These are phyloP conservation scores for Nigrograna mackinnonii DNA, from an alignment of 2,329 filamentous ascomycete genomes.

Conservation along the genomic window DNA sequence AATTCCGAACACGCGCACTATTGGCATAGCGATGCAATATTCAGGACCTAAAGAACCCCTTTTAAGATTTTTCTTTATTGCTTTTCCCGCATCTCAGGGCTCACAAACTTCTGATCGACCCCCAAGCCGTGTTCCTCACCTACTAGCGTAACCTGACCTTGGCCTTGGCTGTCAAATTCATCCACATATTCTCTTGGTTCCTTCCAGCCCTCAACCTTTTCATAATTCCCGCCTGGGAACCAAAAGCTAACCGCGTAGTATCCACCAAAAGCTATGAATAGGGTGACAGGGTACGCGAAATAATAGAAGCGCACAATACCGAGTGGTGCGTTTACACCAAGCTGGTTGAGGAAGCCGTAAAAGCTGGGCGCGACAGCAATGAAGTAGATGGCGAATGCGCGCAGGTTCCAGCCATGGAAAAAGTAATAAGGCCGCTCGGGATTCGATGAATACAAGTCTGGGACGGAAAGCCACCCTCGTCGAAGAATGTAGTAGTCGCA, in stretches of 20 bases:
- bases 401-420: neutral
- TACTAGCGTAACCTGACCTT: too few relatives aligned
- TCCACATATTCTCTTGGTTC: neutral
- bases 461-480: neutral
- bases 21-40: too few relatives aligned
- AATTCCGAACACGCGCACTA: too few relatives aligned
- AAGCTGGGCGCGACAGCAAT: neutral
- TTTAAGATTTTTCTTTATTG: too few relatives aligned
- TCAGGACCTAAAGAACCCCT: too few relatives aligned
- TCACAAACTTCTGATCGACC: too few relatives aligned
- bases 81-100: too few relatives aligned
- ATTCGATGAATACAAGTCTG: neutral
- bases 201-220: neutral
- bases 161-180: neutral
- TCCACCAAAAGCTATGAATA: neutral
- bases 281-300: neutral
- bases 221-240: neutral
- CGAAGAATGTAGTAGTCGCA: slow-evolving; percentile 1
- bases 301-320: neutral
- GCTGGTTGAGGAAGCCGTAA: neutral
- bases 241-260: neutral
- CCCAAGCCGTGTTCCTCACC: too few relatives aligned
- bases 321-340: neutral
- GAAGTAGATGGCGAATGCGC: neutral
- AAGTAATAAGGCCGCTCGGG: neutral